Base-by-base conservation (phyloP, 805 yeast genomes). In the Yarrowia sp. region DNA sequence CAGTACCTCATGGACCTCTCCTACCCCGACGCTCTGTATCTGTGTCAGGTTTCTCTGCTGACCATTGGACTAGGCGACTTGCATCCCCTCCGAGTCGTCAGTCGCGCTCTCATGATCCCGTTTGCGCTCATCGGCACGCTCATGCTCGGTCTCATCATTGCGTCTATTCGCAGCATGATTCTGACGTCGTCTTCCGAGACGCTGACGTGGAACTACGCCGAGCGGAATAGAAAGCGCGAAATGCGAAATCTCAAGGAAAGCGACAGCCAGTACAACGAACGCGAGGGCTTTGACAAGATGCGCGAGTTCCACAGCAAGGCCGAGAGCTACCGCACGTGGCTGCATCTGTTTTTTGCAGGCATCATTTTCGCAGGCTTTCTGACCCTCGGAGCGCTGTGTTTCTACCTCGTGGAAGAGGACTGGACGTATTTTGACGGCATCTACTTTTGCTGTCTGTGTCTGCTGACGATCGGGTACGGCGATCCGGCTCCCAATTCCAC, bases 21-120 rank as follows among this genome's bases (percentile, higher is more conserved):
- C 1, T 90, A 83, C 73, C 91, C 92, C 0, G 81, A 86, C 17
- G 86, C 90, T 0, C 75, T 91, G 50, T 92, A 90, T 74, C 90
- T 84, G 75, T 86, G 92, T 72, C 84, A 85, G 14, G 92, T 90
- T 0, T 86, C 96, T 0, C 78, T 89, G 46, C 79, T 90, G 60
- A 92, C 97, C 0, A 84, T 92, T 34, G 97, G 97, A 0, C 79
- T 88, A n/a, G 97, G 97, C 43, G 95, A 90, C 72, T 80, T 88
- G 39, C 79, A 82, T 0, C 93, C 97, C 0, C 39, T 68, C 0
- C 76, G 83, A 0, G 78, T 81, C 1, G 85, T 86, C 0, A 82
- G 89, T 0, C 84, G 85, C 73, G 88, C 87, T 0, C 77, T 90
- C 70, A 79, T 84, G 0, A 78, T 92, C 65, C 75, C 89, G 1